phyloP scores from a whole-genome alignment of 148 eudicot genomes.

The Fallopia convolvulus region DNA sequence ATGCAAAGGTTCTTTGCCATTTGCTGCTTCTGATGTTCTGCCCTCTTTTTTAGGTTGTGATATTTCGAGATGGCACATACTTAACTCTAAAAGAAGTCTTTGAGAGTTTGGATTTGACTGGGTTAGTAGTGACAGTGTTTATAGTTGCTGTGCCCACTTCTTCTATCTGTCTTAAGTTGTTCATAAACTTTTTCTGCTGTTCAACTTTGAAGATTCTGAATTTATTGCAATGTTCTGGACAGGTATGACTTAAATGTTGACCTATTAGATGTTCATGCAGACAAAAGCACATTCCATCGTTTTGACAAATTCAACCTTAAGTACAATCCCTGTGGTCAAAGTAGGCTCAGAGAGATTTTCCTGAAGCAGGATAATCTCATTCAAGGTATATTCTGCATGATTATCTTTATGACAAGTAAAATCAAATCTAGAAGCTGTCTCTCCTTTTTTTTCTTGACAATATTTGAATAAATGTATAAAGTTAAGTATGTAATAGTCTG shows the following conservation, averaged over 20 bases:
- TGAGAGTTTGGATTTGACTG: slow-evolving; percentile 96
- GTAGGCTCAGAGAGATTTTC: slow-evolving; percentile 97
- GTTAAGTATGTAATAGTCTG: slow-evolving; percentile 11
- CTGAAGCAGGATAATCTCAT: slow-evolving; percentile 97
- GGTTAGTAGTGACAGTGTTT: slow-evolving; percentile 37
- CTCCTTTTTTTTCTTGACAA: neutral
- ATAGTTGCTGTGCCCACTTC: neutral
- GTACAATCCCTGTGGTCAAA: slow-evolving; percentile 99
- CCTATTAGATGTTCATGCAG: slow-evolving; percentile 97
- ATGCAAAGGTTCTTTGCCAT: neutral
- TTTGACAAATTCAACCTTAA: slow-evolving; percentile 97
- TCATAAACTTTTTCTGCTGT: slow-evolving; percentile 6
- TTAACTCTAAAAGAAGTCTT: slow-evolving; percentile 92
- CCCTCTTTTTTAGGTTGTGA: slow-evolving; percentile 63
- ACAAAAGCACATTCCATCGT: slow-evolving; percentile 99
- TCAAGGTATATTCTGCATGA: slow-evolving; percentile 46
- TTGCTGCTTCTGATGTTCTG: neutral
- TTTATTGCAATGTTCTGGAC: slow-evolving; percentile 4
- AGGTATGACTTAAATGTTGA: slow-evolving; percentile 98
- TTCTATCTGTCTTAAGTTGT: neutral
- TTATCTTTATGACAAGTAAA: neutral
- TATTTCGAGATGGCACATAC: slow-evolving; percentile 97
- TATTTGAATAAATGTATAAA: neutral
- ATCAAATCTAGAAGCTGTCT: neutral
- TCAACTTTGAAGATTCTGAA: neutral